Evolutionary conservation across 2,329 filamentous ascomycete species (phyloP).

Genomic region (Alternaria tenuissima): DNA sequence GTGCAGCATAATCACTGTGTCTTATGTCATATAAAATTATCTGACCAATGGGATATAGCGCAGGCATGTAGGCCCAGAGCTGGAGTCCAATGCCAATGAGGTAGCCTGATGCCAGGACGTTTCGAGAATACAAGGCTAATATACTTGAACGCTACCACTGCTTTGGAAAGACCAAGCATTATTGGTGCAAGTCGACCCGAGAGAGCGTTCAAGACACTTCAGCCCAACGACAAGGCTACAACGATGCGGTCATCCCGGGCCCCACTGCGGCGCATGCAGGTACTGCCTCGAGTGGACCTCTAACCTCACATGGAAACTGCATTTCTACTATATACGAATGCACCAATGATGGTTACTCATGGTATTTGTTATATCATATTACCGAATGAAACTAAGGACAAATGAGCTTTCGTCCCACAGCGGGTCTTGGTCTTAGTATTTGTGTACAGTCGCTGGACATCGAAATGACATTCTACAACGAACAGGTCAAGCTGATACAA

Average conservation of each 20-base stretch:
- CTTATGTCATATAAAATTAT: neutral
- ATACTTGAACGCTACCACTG: constrained; percentile 21
- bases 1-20: neutral
- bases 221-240: constrained; percentile 28
- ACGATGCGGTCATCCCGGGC: constrained; percentile 31
- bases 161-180: constrained; percentile 17
- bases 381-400: neutral
- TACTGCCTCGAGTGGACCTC: neutral
- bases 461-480: neutral
- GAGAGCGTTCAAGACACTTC: constrained; percentile 20
- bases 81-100: constrained; percentile 16
- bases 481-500: neutral
- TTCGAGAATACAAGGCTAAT: constrained; percentile 36
- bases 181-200: constrained; percentile 7
- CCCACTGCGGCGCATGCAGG: constrained; percentile 34
- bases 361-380: neutral
- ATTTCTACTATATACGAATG: neutral
- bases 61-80: neutral
- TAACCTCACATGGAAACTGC: neutral
- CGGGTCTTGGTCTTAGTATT: neutral
- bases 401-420: neutral
- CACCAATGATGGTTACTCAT: neutral
- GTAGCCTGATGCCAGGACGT: constrained; percentile 14
- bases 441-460: neutral
- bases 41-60: neutral